These are phyloP conservation scores for Favolaschia claudopus DNA, from an alignment of 768 basidiomycete genomes.

Conservation along the genomic window DNA sequence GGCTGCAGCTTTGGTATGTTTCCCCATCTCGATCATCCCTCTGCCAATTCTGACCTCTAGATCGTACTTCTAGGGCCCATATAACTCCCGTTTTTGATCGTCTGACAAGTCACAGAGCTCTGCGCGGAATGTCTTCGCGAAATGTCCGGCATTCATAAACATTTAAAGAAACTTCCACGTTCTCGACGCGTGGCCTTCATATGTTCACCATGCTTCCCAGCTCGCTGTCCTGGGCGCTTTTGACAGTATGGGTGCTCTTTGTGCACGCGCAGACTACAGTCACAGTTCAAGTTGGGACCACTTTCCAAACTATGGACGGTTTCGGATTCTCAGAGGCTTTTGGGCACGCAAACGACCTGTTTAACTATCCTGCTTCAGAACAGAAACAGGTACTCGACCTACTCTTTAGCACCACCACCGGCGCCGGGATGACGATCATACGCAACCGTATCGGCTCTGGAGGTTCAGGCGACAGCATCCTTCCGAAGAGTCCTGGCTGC, in stretches of 20 bases:
- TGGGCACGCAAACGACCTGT: conserved; percentile 17
- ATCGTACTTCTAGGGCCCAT: no score
- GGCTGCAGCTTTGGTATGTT: no score
- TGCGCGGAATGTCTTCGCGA: not conserved
- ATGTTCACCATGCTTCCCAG: not conserved
- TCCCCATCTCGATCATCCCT: no score
- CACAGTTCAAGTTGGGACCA: conserved; percentile 7
- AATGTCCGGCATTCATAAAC: not conserved
- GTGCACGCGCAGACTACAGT: conserved; percentile 2
- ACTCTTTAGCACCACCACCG: conserved; percentile 12
- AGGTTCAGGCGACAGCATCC: conserved; percentile 11
- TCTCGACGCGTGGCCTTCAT: not conserved
- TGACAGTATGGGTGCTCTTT: not conserved
- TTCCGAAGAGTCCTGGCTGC: conserved; percentile 12
- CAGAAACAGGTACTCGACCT: conserved; percentile 16
- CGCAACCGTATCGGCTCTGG: conserved; percentile 21
- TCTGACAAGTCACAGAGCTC: not conserved
- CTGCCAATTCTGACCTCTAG: no score
- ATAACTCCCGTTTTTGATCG: not conserved
- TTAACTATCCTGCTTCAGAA: conserved; percentile 7
- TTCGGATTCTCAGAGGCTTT: conserved; percentile 21
- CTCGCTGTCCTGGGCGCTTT: not conserved
- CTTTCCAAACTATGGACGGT: conserved; percentile 23
- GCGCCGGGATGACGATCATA: conserved; percentile 20
- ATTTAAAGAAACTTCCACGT: no score